phyloP scores from a whole-genome alignment of 2,329 filamentous ascomycete species.

The Pseudocercospora fijiensis region DNA sequence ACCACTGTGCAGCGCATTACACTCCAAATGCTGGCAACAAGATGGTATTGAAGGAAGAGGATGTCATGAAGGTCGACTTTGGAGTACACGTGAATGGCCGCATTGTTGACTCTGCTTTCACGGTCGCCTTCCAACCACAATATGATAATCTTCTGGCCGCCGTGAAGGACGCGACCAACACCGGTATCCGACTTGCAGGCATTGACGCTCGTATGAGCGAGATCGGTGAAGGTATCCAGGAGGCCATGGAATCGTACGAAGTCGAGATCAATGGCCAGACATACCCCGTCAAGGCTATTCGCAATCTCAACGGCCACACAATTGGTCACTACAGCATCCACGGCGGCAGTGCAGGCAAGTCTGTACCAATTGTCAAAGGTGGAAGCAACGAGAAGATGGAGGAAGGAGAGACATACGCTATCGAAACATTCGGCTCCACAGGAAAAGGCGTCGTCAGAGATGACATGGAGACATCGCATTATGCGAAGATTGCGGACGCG shows the following conservation, averaged over 20 bases:
- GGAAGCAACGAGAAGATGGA: conserved; percentile 55
- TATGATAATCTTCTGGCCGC: conserved; percentile 74
- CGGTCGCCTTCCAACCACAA: conserved; percentile 69
- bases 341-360: conserved; percentile 54
- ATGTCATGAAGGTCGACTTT: conserved; percentile 82
- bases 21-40: conserved; percentile 60
- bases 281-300: conserved; percentile 56
- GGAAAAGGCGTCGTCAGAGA: conserved; percentile 52
- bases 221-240: conserved; percentile 59
- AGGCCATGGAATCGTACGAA: conserved; percentile 63
- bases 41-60: conserved; percentile 69
- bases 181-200: conserved; percentile 53
- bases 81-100: conserved; percentile 77
- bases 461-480: conserved; percentile 45
- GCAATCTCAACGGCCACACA: conserved; percentile 57
- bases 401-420: conserved; percentile 59
- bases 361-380: conserved; percentile 56
- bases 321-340: conserved; percentile 57
- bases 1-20: conserved; percentile 57
- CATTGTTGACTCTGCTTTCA: conserved; percentile 81
- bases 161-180: conserved; percentile 73
- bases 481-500: conserved; percentile 39
- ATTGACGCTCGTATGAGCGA: conserved; percentile 56
- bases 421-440: conserved; percentile 59
- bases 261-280: conserved; percentile 55